phyloP scores from a whole-genome alignment of 306 rosid genomes.

The Echinosophora koreensis region DNA sequence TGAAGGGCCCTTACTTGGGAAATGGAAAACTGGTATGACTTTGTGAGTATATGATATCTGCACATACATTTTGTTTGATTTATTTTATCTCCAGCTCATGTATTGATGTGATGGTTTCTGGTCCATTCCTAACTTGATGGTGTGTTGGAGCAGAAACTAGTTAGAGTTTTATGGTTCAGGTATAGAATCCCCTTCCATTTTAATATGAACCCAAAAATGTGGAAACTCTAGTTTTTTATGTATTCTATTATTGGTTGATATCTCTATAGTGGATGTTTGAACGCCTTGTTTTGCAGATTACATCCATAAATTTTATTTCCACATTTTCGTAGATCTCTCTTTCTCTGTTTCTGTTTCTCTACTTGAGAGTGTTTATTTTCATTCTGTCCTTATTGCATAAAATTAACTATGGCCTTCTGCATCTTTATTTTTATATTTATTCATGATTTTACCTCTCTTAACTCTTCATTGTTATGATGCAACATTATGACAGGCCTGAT shows the following conservation, averaged over 20 bases:
- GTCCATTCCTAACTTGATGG: constrained; percentile 33
- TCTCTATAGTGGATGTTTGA: neutral
- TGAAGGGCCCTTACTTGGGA: constrained; percentile 54
- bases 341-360: neutral
- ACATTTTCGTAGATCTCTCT: neutral
- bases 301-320: constrained; percentile 23
- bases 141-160: constrained; percentile 49
- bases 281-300: constrained; percentile 8
- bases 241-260: constrained; percentile 2
- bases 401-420: constrained; percentile 22
- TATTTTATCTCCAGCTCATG: constrained; percentile 35
- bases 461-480: constrained; percentile 70
- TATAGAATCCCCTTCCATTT: constrained; percentile 40
- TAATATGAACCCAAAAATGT: neutral
- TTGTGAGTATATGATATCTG: constrained; percentile 56
- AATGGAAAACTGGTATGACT: constrained; percentile 48
- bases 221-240: neutral
- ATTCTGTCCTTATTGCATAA: constrained; percentile 17
- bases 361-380: constrained; percentile 5
- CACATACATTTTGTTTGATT: constrained; percentile 18
- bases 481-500: constrained; percentile 94
- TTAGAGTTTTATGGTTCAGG: constrained; percentile 45
- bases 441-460: constrained; percentile 61
- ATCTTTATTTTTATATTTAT: constrained; percentile 40
- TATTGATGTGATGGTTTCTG: constrained; percentile 31